Evolutionary conservation across 139 green algal species (phyloP), one percentile per base, ranked within the genome.

Genomic region (Chlamydomonas sp.): DNA sequence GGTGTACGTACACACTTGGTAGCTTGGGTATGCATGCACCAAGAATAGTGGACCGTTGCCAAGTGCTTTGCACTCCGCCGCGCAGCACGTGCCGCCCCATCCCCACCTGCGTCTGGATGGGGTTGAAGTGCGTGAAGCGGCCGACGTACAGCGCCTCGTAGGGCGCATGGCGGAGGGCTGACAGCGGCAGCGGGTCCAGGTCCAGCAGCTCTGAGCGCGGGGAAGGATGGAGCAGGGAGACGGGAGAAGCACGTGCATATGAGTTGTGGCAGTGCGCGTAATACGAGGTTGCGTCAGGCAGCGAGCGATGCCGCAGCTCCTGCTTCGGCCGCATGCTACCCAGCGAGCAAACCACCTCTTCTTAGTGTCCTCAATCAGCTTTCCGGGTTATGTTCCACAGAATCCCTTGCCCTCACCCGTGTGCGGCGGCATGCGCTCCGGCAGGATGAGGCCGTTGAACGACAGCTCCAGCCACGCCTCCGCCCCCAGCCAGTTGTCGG

Each of bases 121-220:
- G 96, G 94, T 99, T 99, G 95, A 99, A 99, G 93, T 99, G 97
- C 4, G 74, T 90, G 77, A 92, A 91, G 83, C 91, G 85, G 8
- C 85, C 83, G 62, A 67, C 77, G 94, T 99, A 99, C 78, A 99
- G 85, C 15, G 89, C 62, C 90, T 98, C 91, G 77, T 95, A 98
- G 17, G 57, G 0, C 1, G 91, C 77, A 87, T 97, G 95, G 67
- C 90, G 77, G 62, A 99, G 95, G 3, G 97, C 97, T 1, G 89
- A 92, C 2, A 97, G 77, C 0, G 98, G 98, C 68, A 99, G 93
- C 5, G 98, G 98, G 75, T 98, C 93, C 83, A 99, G 90, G 88
- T 99, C 95, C 72, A 99, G 94, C 66, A 99, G 95, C 92, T 99
- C 96, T 84, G 95, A 85, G 95, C 86, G 60, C 20, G n/a, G n/a